Evolutionary conservation across 202 grass and related monocot species (phyloP), one percentile per base, ranked within the genome.

Genomic region (Cymbopogon flexuosus): DNA sequence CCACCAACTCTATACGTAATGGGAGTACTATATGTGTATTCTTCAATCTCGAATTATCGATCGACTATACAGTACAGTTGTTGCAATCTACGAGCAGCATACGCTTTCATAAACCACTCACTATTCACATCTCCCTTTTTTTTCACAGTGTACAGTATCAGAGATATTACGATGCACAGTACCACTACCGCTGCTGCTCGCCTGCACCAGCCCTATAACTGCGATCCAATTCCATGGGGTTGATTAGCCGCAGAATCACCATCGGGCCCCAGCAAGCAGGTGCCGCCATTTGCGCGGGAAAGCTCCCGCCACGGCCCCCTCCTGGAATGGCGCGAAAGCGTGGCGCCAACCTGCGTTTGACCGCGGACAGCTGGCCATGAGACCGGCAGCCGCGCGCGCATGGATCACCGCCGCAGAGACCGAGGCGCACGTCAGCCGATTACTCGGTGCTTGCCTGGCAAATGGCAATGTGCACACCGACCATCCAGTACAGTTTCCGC

Each of bases 261-360:
- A 23, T 85, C 18, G 18, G 16, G 51, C 40, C 39, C 21, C 6
- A 5, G 63, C 5, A 18, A 70, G 27, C 73, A 68, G 13, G 15
- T 3, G 45, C 71, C 77, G 31, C 16, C 65, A 15, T 85, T 89
- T 37, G 77, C 77, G 82, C 87, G 82, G 87, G 87, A 85, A 89
- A 72, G 59, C 47, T 36, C 57, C 22, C 0, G 5, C 24, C 54
- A 27, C 19, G 19, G 1, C 0, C 46, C 43, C 11, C 3, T 24
- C 56, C 82, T 46, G 65, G 37, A 60, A 85, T 61, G 87, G 82
- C 82, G 87, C 65, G 87, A 89, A 89, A 81, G 65, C 29, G 11
- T 77, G 46, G 27, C 39, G 37, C 73, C 36, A 84, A 58, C 11
- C 35, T 6, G 36, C 0, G 82, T 89, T 89, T 89, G 78, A 89